These are phyloP conservation scores for Pseudogymnoascus sp. DNA, from an alignment of 2,329 filamentous ascomycete species.

Conservation along the genomic window DNA sequence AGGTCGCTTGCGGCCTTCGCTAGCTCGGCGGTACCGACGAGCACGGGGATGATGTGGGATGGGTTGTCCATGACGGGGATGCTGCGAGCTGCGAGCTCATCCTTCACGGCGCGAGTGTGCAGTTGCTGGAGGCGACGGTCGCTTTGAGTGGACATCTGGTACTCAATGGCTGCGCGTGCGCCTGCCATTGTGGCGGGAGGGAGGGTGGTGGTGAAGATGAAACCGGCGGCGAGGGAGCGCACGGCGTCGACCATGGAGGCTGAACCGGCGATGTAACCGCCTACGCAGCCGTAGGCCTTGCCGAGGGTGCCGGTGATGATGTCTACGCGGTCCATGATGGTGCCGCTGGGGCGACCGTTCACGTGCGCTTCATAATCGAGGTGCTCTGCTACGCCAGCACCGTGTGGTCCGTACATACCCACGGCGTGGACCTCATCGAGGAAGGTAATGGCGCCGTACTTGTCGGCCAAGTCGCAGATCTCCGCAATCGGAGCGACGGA, in stretches of 20 bases:
- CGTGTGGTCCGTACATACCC: slow-evolving; percentile 95
- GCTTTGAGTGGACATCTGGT: slow-evolving; percentile 76
- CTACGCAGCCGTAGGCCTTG: slow-evolving; percentile 96
- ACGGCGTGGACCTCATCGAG: slow-evolving; percentile 98
- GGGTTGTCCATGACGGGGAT: slow-evolving; percentile 98
- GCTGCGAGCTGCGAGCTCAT: slow-evolving; percentile 64
- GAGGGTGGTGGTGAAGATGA: slow-evolving; percentile 97
- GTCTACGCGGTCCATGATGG: slow-evolving; percentile 90
- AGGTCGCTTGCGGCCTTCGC: slow-evolving; percentile 90
- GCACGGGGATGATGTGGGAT: slow-evolving; percentile 86
- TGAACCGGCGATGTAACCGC: slow-evolving; percentile 93
- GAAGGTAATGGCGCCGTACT: slow-evolving; percentile 96
- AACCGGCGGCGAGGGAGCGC: slow-evolving; percentile 88
- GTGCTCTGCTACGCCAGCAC: slow-evolving; percentile 94
- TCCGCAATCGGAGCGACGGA: slow-evolving; percentile 92
- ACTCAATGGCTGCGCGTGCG: slow-evolving; percentile 83
- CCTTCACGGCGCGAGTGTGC: slow-evolving; percentile 91
- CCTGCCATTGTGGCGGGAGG: slow-evolving; percentile 96
- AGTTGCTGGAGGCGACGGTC: slow-evolving; percentile 91
- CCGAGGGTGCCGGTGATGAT: slow-evolving; percentile 97
- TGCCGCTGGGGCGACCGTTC: slow-evolving; percentile 65
- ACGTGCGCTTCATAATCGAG: slow-evolving; percentile 85
- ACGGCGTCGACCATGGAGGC: slow-evolving; percentile 82
- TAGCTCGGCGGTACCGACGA: slow-evolving; percentile 88
- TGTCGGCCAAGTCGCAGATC: slow-evolving; percentile 93